These are phyloP conservation scores for Suillus cothurnatus DNA, from an alignment of 768 basidiomycete genomes.

Conservation along the genomic window DNA sequence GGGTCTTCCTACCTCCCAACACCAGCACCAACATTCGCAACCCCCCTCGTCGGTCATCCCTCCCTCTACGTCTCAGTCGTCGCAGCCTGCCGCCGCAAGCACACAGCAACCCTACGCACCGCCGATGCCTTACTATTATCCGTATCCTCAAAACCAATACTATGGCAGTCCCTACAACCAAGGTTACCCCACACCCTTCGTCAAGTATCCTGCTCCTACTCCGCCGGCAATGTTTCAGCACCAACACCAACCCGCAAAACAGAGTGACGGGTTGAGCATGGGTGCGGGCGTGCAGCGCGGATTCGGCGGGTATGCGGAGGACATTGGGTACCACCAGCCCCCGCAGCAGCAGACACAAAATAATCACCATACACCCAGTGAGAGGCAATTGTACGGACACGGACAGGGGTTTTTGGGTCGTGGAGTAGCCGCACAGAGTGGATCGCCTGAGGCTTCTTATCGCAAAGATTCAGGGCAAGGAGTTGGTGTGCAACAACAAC, in stretches of 20 bases:
- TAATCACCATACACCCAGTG: conserved; percentile 4
- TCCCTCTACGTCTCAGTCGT: conserved; percentile 53
- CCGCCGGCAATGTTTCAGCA: conserved; percentile 42
- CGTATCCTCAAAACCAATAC: conserved; percentile 78
- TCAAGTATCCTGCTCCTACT: conserved; percentile 73
- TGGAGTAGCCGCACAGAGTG: conserved; percentile 41
- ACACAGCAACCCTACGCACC: conserved; percentile 69
- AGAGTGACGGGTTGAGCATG: conserved; percentile 45
- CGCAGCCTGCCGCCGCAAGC: conserved; percentile 59
- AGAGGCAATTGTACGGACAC: conserved; percentile 5
- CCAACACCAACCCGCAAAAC: conserved; percentile 45
- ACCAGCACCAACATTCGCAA: conserved; percentile 33
- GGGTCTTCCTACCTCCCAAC: conserved; percentile 61
- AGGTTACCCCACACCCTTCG: conserved; percentile 66
- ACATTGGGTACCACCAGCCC: conserved; percentile 56
- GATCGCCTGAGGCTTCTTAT: conserved; percentile 64
- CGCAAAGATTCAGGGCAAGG: conserved; percentile 21
- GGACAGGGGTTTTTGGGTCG: conserved; percentile 27
- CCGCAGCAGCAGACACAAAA: conserved; percentile 56
- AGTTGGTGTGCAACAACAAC: conserved; percentile 41
- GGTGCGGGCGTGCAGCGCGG: conserved; percentile 40
- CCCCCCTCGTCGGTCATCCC: conserved; percentile 52
- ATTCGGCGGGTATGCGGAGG: conserved; percentile 39
- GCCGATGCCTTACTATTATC: conserved; percentile 60
- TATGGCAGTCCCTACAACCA: conserved; percentile 73